These are phyloP conservation scores for Nicotiana rustica DNA, from an alignment of 305 asterid genomes.

Conservation along the genomic window DNA sequence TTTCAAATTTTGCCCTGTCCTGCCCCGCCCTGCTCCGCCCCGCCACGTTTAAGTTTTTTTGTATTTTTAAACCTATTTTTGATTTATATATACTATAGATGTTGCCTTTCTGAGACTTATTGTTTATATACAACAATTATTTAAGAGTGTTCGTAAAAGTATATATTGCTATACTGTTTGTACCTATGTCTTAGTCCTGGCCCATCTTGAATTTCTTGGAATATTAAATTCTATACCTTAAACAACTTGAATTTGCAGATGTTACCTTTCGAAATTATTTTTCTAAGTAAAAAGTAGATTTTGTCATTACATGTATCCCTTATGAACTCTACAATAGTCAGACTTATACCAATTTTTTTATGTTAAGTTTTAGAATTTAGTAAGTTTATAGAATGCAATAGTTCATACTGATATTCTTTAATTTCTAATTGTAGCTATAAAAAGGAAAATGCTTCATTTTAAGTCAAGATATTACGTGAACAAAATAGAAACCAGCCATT, in stretches of 20 bases:
- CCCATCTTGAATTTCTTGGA: not conserved
- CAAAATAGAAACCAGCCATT: no score
- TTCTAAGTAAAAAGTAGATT: not conserved
- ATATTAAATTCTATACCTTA: not conserved
- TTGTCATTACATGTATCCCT: not conserved
- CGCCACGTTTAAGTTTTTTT: no score
- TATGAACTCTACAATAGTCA: not conserved
- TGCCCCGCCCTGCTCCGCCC: no score
- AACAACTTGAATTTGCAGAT: no score
- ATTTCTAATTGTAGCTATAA: not conserved
- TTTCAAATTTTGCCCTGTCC: no score
- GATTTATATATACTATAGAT: no score
- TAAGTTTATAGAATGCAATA: not conserved
- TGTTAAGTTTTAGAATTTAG: not conserved
- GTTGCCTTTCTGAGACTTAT: no score
- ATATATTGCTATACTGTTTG: not conserved
- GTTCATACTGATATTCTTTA: not conserved
- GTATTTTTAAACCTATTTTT: no score
- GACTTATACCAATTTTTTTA: not conserved
- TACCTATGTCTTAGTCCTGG: not conserved
- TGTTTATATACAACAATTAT: no score
- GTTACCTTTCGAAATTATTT: no score
- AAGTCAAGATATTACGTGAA: no score
- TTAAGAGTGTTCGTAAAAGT: not conserved
- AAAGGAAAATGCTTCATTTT: no score